These are phyloP conservation scores for Eucalyptus camaldulensis DNA, from an alignment of 345 rosid species.

Conservation along the genomic window DNA sequence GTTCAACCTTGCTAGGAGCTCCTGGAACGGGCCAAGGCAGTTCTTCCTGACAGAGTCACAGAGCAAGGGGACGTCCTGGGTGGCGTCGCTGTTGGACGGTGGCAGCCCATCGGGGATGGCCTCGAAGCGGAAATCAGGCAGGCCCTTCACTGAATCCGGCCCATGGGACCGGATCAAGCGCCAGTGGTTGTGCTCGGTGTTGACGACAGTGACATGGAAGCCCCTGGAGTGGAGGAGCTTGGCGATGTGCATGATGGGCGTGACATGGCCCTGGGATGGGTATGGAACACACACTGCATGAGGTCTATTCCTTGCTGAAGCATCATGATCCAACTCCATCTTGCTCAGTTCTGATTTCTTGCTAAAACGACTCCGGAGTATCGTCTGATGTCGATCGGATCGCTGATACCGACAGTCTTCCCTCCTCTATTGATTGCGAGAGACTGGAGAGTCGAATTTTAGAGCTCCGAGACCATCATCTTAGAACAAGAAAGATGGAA, in stretches of 20 bases:
- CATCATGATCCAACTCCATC: not conserved
- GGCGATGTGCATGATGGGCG: slow-evolving; percentile 15
- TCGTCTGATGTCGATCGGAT: not conserved
- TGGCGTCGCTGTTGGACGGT: slow-evolving; percentile 1
- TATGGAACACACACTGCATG: slow-evolving; percentile 9
- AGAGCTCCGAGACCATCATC: not conserved
- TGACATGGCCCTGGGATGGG: slow-evolving; percentile 23
- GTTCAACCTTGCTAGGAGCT: slow-evolving; percentile 4
- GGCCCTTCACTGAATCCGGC: not conserved
- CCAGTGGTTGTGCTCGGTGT: slow-evolving; percentile 17
- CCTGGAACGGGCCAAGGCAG: slow-evolving; percentile 12
- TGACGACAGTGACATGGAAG: slow-evolving; percentile 26
- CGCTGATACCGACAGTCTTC: not conserved
- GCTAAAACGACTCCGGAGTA: not conserved
- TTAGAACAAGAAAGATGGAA: not conserved
- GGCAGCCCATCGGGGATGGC: slow-evolving; percentile 17
- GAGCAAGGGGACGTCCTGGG: not conserved
- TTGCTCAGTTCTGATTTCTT: not conserved
- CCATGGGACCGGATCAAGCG: slow-evolving; percentile 15
- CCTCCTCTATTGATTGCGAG: not conserved
- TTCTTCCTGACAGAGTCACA: slow-evolving; percentile 1
- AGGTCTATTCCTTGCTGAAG: not conserved
- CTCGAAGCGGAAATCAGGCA: slow-evolving; percentile 13
- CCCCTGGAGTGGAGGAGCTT: slow-evolving; percentile 15
- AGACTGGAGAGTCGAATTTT: not conserved